These are phyloP conservation scores for Zygosaccharomyces rouxii DNA, from an alignment of 805 yeast species.

Conservation along the genomic window DNA sequence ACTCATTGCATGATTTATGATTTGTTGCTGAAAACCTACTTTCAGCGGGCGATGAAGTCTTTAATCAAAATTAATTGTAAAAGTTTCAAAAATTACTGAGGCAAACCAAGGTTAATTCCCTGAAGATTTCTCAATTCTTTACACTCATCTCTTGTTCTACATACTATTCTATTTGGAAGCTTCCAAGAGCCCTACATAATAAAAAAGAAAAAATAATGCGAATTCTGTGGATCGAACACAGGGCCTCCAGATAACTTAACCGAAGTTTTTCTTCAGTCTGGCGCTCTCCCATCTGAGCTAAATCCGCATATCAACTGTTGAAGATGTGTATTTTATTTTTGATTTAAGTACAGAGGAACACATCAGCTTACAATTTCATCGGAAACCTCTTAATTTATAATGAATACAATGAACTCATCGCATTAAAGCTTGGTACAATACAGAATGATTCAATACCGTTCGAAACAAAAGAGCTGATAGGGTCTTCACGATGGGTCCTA, in stretches of 20 bases:
- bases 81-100: not conserved
- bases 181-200: no score
- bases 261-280: slow-evolving; percentile 39
- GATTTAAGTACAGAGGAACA: no score
- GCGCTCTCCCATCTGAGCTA: slow-evolving; percentile 46
- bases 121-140: no score
- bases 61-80: not conserved
- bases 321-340: no score
- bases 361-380: no score
- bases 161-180: no score
- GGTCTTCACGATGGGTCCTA: slow-evolving; percentile 4
- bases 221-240: slow-evolving; percentile 82
- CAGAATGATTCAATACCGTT: not conserved
- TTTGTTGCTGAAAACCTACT: not conserved
- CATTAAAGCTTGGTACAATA: not conserved
- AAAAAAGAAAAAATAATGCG: no score
- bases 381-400: not conserved
- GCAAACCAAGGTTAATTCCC: no score
- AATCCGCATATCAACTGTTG: slow-evolving; percentile 31
- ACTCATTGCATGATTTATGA: not conserved
- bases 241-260: slow-evolving; percentile 59
- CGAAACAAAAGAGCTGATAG: no score
- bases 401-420: not conserved
- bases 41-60: no score
- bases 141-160: no score